Percentiles rank a stretch among this genome's conserved stretches.
Conservation (phyloP, 2,329 filamentous ascomycete species). For the Emydomyces testavorans region DNA sequence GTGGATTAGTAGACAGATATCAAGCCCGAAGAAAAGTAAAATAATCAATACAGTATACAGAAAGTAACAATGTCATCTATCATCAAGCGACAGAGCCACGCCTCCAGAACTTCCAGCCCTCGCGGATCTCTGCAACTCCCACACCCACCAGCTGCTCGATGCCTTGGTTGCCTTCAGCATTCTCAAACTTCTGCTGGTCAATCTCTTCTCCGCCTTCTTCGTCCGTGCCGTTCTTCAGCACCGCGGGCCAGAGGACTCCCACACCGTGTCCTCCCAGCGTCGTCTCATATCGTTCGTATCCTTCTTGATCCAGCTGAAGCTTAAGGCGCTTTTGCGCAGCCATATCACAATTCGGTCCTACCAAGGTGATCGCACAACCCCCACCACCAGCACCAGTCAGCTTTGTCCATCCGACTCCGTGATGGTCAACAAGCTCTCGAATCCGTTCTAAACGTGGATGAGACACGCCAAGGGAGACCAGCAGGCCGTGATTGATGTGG, state of each 20-base stretch:
- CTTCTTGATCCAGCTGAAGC: slow-evolving; percentile 53
- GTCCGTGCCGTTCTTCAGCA: slow-evolving; percentile 70
- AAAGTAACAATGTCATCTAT: no score
- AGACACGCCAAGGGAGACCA: slow-evolving; percentile 85
- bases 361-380: slow-evolving; percentile 84
- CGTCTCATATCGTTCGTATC: slow-evolving; percentile 75
- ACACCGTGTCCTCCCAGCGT: slow-evolving; percentile 89
- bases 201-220: slow-evolving; percentile 85
- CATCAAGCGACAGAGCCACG: slow-evolving; percentile 17
- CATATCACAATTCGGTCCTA: slow-evolving; percentile 53
- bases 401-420: slow-evolving; percentile 92
- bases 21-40: background rate
- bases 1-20: background rate
- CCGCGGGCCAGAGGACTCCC: slow-evolving; percentile 84
- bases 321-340: slow-evolving; percentile 54
- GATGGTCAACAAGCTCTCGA: slow-evolving; percentile 78
- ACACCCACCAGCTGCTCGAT: slow-evolving; percentile 83
- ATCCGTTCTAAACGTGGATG: slow-evolving; percentile 88
- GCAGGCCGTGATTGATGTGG: slow-evolving; percentile 82
- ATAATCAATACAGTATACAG: slow-evolving; percentile 5
- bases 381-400: slow-evolving; percentile 91
- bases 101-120: slow-evolving; percentile 82
- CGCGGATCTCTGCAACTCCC: slow-evolving; percentile 54
- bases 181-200: slow-evolving; percentile 76
- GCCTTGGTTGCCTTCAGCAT: slow-evolving; percentile 69